Percentiles rank a stretch among this genome's conserved stretches.
Evolutionary conservation across 2,329 filamentous ascomycete species (phyloP).

Genomic region (Colletotrichum sansevieriae): DNA sequence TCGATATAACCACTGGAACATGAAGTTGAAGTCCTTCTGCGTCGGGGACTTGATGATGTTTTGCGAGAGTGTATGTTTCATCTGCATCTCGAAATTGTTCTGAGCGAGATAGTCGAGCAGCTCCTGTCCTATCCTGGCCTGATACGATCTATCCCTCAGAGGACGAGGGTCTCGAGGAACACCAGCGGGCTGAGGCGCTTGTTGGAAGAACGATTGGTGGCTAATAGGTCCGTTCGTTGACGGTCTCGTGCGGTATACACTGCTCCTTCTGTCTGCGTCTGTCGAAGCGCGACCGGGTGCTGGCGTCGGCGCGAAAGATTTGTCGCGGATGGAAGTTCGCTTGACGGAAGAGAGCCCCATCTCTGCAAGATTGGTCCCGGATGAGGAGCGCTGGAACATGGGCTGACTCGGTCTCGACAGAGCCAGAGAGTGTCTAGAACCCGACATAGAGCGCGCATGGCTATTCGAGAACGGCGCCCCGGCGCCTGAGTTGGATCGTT

Average conservation of each 20-base stretch:
- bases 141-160: constrained; percentile 83
- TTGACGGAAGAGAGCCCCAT: constrained; percentile 86
- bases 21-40: constrained; percentile 97
- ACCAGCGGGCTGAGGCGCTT: constrained; percentile 83
- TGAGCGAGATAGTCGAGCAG: constrained; percentile 91
- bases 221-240: constrained; percentile 76
- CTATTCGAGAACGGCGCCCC: constrained; percentile 73
- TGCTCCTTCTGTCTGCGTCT: constrained; percentile 79
- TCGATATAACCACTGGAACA: constrained; percentile 98
- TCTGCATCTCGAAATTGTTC: constrained; percentile 97
- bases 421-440: constrained; percentile 87
- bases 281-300: constrained; percentile 60
- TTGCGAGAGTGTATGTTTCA: constrained; percentile 92
- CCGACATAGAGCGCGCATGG: constrained; percentile 86
- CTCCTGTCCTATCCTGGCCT: constrained; percentile 87
- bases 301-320: constrained; percentile 52
- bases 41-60: constrained; percentile 95
- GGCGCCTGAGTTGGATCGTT: constrained; percentile 86
- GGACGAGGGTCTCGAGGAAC: constrained; percentile 89
- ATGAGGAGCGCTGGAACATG: constrained; percentile 86
- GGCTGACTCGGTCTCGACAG: constrained; percentile 87
- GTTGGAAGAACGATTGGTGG: constrained; percentile 96
- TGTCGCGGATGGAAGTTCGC: constrained; percentile 84
- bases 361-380: constrained; percentile 83
- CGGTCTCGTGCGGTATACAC: constrained; percentile 79